These are phyloP conservation scores for Lactifluus pinguis DNA, from an alignment of 768 basidiomycete species.

Conservation along the genomic window DNA sequence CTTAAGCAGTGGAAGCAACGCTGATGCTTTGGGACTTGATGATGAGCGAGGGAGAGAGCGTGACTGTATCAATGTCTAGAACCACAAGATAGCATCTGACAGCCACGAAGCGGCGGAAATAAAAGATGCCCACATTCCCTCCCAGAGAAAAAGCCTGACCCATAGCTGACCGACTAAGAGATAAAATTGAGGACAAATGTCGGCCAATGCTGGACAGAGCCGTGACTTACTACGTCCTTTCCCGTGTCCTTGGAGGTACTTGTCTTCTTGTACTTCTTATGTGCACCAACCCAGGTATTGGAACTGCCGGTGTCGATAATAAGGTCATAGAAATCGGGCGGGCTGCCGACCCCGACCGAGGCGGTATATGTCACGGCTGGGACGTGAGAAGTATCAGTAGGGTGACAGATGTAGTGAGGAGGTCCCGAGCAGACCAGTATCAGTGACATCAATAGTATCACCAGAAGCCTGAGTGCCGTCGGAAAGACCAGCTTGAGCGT, in stretches of 20 bases:
- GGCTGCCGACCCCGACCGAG: conserved; percentile 43
- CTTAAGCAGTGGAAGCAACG: conserved; percentile 24
- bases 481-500: neutral
- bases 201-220: conserved; percentile 2
- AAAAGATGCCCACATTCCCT: conserved; percentile 7
- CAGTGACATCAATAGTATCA: conserved; percentile 45
- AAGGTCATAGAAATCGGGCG: conserved; percentile 40
- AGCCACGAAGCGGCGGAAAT: conserved; percentile 13
- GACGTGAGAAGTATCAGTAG: conserved; percentile 7
- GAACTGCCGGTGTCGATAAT: conserved; percentile 20
- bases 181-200: conserved; percentile 40
- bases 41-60: conserved; percentile 10
- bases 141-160: conserved; percentile 14
- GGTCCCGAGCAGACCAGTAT: conserved; percentile 32
- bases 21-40: conserved; percentile 31
- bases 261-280: conserved; percentile 36
- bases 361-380: conserved; percentile 44
- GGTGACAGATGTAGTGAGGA: neutral
- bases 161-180: conserved; percentile 23
- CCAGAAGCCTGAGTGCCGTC: neutral
- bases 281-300: too few species aligned
- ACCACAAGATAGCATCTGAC: neutral
- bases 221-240: neutral
- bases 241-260: conserved; percentile 43
- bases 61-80: conserved; percentile 11